phyloP scores from a whole-genome alignment of 495 filamentous ascomycete genomes.

The Penicillium ochrochloron region DNA sequence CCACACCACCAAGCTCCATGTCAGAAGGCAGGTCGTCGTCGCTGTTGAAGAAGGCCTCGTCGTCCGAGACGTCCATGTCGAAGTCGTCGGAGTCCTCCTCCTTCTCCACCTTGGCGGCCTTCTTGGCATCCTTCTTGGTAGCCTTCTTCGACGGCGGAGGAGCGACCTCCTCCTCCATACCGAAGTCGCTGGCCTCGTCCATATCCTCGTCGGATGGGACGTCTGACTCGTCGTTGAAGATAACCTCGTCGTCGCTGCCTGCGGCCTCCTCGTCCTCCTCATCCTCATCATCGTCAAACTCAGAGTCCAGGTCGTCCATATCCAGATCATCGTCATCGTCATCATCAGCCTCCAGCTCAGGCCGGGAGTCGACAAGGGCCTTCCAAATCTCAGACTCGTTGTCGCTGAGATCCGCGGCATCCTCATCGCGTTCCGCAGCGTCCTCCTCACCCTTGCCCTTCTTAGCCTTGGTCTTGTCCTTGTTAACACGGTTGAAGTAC shows the following conservation, averaged over 20 bases:
- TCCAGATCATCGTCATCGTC: slow-evolving; percentile 68
- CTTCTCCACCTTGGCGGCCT: slow-evolving; percentile 45
- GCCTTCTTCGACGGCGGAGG: slow-evolving; percentile 38
- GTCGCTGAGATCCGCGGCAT: slow-evolving; percentile 41
- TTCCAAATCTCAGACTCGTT: slow-evolving; percentile 86
- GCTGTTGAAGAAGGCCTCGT: slow-evolving; percentile 57
- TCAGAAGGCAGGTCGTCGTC: slow-evolving; percentile 60
- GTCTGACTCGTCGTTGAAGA: slow-evolving; percentile 54
- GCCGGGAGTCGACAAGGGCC: slow-evolving; percentile 78
- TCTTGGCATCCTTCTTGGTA: slow-evolving; percentile 31
- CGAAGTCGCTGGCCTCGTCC: slow-evolving; percentile 48
- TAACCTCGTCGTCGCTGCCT: slow-evolving; percentile 57
- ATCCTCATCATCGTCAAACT: slow-evolving; percentile 50
- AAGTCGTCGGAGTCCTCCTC: slow-evolving; percentile 53
- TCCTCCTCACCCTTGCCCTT: slow-evolving; percentile 51
- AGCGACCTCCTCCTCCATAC: slow-evolving; percentile 42
- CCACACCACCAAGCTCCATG: slow-evolving; percentile 49
- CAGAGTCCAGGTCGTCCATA: slow-evolving; percentile 67
- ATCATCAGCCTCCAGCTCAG: slow-evolving; percentile 72
- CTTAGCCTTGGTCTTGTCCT: slow-evolving; percentile 67
- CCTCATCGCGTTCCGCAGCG: slow-evolving; percentile 32
- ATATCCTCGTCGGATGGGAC: slow-evolving; percentile 51
- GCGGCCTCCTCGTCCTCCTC: slow-evolving; percentile 44
- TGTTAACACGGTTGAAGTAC: slow-evolving; percentile 85
- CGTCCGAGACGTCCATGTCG: slow-evolving; percentile 56